Evolutionary conservation across 164 flowering plant species (phyloP).

Genomic region (Umbilicus rupestris): DNA sequence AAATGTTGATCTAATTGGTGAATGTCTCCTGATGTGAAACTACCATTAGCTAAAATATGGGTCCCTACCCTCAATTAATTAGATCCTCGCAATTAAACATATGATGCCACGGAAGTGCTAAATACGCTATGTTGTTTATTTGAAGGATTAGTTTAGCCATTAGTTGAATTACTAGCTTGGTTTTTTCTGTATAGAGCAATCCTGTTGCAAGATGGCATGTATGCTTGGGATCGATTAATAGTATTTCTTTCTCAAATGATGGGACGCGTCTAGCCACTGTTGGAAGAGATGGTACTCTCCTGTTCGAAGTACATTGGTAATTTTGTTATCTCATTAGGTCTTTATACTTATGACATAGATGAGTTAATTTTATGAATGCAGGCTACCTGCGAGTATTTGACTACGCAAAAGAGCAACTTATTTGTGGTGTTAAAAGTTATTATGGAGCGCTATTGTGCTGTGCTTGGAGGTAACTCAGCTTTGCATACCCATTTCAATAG

Average conservation of each 20-base stretch:
- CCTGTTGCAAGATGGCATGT: slow-evolving; percentile 98
- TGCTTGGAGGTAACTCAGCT: slow-evolving; percentile 74
- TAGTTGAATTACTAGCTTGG: not conserved
- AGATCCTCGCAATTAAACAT: not conserved
- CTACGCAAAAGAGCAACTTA: slow-evolving; percentile 73
- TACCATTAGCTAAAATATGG: not conserved
- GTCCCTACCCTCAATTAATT: not conserved
- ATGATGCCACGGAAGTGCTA: not conserved
- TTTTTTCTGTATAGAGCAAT: slow-evolving; percentile 52
- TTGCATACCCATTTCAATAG: not conserved
- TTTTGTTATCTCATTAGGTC: slow-evolving; percentile 2
- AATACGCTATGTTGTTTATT: not conserved
- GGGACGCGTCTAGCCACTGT: slow-evolving; percentile 79
- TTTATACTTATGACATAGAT: not conserved
- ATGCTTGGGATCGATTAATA: slow-evolving; percentile 83
- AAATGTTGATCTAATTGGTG: not conserved
- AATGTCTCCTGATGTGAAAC: not conserved
- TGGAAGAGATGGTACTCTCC: slow-evolving; percentile 89
- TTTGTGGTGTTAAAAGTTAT: slow-evolving; percentile 92
- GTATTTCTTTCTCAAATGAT: slow-evolving; percentile 74
- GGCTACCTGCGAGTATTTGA: slow-evolving; percentile 92
- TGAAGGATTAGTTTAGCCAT: not conserved
- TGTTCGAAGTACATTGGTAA: not conserved
- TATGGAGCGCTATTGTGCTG: slow-evolving; percentile 95
- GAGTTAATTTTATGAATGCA: slow-evolving; percentile 25